These are phyloP conservation scores for Candida silvicultrix DNA, from an alignment of 805 yeast genomes.

Conservation along the genomic window DNA sequence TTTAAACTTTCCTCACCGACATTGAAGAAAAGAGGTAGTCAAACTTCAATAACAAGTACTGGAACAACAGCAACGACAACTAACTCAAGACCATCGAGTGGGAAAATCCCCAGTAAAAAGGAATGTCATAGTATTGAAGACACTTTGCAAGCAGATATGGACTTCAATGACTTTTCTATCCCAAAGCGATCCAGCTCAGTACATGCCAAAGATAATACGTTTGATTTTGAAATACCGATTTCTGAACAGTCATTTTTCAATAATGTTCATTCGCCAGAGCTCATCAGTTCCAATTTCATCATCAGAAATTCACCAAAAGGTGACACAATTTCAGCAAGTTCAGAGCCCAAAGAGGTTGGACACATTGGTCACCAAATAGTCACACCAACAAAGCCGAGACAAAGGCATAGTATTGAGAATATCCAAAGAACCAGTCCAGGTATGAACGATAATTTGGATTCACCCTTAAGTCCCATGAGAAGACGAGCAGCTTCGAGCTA, in stretches of 20 bases:
- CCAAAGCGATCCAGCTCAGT: conserved; percentile 1
- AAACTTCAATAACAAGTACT: background rate
- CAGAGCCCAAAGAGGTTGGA: background rate
- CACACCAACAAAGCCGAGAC: background rate
- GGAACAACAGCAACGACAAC: background rate
- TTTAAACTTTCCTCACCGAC: background rate
- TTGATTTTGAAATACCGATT: conserved; percentile 6
- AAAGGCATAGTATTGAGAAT: background rate
- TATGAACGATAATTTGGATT: background rate
- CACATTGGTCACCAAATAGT: too few species aligned
- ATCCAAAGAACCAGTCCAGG: background rate
- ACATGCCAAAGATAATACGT: conserved; percentile 5
- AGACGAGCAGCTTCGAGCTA: background rate
- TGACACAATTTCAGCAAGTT: background rate
- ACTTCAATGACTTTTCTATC: conserved; percentile 14
- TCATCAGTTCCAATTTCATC: background rate
- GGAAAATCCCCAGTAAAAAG: conserved; percentile 7
- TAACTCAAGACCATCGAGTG: background rate
- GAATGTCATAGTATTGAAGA: conserved; percentile 20
- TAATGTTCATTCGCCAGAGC: background rate
- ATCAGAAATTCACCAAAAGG: background rate
- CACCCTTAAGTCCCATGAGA: background rate
- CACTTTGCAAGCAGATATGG: conserved; percentile 18
- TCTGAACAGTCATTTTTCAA: background rate
- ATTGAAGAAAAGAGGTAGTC: background rate